Evolutionary conservation across 2,329 filamentous ascomycete species (phyloP).

Genomic region (Fusarium aywerte): DNA sequence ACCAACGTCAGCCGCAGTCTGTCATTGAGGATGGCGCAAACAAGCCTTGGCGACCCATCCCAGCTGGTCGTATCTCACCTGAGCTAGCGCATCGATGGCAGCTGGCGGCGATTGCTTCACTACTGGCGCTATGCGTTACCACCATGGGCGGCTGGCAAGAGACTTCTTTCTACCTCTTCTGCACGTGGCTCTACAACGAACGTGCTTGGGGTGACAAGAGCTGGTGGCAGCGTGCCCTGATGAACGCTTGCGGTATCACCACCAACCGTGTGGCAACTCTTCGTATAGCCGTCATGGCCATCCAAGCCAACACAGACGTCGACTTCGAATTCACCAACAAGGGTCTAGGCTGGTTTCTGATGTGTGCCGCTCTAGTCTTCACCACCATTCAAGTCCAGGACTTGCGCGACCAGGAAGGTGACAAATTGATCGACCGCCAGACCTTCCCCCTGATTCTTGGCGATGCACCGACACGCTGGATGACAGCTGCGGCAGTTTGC

Average conservation of each 20-base stretch:
- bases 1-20: slow-evolving; percentile 51
- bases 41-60: slow-evolving; percentile 53
- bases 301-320: background rate
- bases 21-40: slow-evolving; percentile 54
- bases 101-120: slow-evolving; percentile 39
- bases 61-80: slow-evolving; percentile 45
- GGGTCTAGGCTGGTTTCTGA: slow-evolving; percentile 32
- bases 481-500: slow-evolving; percentile 25
- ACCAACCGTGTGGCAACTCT: slow-evolving; percentile 39
- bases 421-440: slow-evolving; percentile 37
- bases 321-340: slow-evolving; percentile 29
- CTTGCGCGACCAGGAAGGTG: slow-evolving; percentile 42
- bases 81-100: slow-evolving; percentile 41
- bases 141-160: slow-evolving; percentile 43
- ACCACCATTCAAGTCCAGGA: slow-evolving; percentile 45
- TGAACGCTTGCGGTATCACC: slow-evolving; percentile 39
- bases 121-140: slow-evolving; percentile 31
- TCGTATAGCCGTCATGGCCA: slow-evolving; percentile 20
- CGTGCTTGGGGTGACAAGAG: slow-evolving; percentile 47
- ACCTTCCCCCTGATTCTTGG: slow-evolving; percentile 42
- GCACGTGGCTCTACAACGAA: slow-evolving; percentile 57
- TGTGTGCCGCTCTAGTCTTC: slow-evolving; percentile 37
- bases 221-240: slow-evolving; percentile 42
- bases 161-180: slow-evolving; percentile 47
- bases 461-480: slow-evolving; percentile 36